A percentile compares a stretch with the other conserved stretches of the same genome.
Evolutionary conservation across 2,329 filamentous ascomycete species (phyloP).

Genomic region (Neofusicoccum kwambonambiense): DNA sequence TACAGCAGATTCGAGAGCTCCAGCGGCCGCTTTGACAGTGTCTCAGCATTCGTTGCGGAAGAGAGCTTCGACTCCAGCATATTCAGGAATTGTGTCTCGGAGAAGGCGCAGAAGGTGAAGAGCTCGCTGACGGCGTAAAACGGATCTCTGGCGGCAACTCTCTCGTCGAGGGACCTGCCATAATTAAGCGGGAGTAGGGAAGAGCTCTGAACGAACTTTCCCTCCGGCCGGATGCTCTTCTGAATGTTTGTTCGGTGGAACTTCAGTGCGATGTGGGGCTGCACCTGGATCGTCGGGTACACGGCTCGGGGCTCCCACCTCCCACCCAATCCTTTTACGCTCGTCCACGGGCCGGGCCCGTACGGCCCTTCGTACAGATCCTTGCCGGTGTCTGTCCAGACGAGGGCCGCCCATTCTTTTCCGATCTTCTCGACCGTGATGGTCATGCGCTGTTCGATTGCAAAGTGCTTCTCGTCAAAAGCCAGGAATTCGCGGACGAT

Average conservation of each 20-base stretch:
- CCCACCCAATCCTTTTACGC: background rate
- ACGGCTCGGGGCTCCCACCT: background rate
- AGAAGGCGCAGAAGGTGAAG: background rate
- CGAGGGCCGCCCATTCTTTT: slow-evolving; percentile 3
- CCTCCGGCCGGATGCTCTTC: background rate
- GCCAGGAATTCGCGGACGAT: slow-evolving; percentile 13
- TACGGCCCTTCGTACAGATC: background rate
- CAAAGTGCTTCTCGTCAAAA: slow-evolving; percentile 17
- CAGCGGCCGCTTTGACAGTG: background rate
- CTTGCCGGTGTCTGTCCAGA: background rate
- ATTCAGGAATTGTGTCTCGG: slow-evolving; percentile 2
- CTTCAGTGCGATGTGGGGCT: background rate
- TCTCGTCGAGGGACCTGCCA: background rate
- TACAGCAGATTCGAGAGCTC: background rate
- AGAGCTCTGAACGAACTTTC: background rate
- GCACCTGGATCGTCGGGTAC: background rate
- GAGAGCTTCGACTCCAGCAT: background rate
- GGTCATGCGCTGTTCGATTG: slow-evolving; percentile 20
- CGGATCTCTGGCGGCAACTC: background rate
- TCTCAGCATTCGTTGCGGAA: background rate
- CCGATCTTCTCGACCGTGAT: slow-evolving; percentile 12
- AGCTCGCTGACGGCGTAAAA: slow-evolving; percentile 4
- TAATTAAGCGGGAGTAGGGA: background rate
- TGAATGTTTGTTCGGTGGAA: background rate
- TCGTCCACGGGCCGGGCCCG: background rate